Evolutionary conservation across 257 asterid species (phyloP).

Genomic region (Solanum acaule): DNA sequence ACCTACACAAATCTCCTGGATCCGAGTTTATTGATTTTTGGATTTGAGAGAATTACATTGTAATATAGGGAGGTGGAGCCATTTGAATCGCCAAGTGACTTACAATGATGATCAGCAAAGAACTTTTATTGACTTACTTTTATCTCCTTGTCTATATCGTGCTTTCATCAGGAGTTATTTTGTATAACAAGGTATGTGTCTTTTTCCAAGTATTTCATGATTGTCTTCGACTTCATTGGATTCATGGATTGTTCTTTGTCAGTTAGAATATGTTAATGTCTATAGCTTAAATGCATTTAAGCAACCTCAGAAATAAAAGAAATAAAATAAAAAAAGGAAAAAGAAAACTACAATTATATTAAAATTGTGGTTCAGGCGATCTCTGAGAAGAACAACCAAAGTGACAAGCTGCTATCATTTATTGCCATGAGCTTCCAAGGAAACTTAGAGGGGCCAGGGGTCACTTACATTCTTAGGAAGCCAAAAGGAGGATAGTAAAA

Average conservation of each 20-base stretch:
- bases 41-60: not conserved
- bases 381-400: not conserved
- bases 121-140: constrained; percentile 72
- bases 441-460: not conserved
- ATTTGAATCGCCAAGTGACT: not conserved
- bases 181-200: constrained; percentile 77
- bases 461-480: not conserved
- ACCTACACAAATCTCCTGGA: not conserved
- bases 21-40: not conserved
- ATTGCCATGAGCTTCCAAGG: not conserved
- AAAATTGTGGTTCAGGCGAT: not conserved
- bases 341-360: not conserved
- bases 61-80: not conserved
- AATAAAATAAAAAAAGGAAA: not conserved
- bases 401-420: not conserved
- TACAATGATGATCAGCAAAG: constrained; percentile 61
- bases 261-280: not conserved
- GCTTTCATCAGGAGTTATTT: constrained; percentile 87
- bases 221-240: not conserved
- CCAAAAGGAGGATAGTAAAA: not conserved
- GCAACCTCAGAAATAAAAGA: not conserved
- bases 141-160: constrained; percentile 67
- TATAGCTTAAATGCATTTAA: not conserved
- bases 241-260: not conserved
- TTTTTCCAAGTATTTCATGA: not conserved